A percentile compares a stretch with the other conserved stretches of the same genome.
Conservation (phyloP, 768 basidiomycete genomes). For the Chalciporus pseudorubinellus region DNA sequence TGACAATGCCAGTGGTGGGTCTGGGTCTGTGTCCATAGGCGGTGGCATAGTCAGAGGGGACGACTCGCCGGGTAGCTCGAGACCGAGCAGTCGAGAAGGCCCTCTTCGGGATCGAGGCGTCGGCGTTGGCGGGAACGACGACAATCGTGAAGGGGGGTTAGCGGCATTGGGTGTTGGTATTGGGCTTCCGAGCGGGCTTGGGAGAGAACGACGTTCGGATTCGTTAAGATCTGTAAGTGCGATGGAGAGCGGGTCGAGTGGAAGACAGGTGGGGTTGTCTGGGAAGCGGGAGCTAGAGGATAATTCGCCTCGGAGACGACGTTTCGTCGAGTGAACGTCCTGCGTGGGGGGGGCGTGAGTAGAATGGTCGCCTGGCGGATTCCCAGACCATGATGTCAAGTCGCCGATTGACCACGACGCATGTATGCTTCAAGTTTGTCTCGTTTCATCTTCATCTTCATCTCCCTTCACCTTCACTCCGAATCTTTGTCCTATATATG, state of each 20-base stretch:
- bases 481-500: too few species aligned
- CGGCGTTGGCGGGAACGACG: too few species aligned
- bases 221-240: slow-evolving; percentile 33
- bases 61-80: slow-evolving; percentile 1
- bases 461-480: too few species aligned
- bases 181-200: slow-evolving; percentile 15
- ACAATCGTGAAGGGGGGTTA: too few species aligned
- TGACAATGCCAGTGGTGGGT: slow-evolving; percentile 12
- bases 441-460: too few species aligned
- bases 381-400: too few species aligned
- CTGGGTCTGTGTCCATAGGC: slow-evolving; percentile 9
- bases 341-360: too few species aligned
- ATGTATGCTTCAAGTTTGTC: too few species aligned
- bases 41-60: slow-evolving; percentile 10
- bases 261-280: slow-evolving; percentile 36
- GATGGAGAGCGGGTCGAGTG: slow-evolving; percentile 18
- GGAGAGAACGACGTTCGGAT: slow-evolving; percentile 25
- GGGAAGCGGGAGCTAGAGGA: slow-evolving; percentile 36
- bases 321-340: slow-evolving; percentile 6
- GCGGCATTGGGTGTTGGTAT: slow-evolving; percentile 3
- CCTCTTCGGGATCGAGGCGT: not conserved
- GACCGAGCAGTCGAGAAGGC: slow-evolving; percentile 12
- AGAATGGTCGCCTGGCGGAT: too few species aligned
- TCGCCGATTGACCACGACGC: too few species aligned
- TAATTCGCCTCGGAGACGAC: slow-evolving; percentile 14